Conservation (phyloP, 805 yeast species). For the Saturnispora silvae region DNA sequence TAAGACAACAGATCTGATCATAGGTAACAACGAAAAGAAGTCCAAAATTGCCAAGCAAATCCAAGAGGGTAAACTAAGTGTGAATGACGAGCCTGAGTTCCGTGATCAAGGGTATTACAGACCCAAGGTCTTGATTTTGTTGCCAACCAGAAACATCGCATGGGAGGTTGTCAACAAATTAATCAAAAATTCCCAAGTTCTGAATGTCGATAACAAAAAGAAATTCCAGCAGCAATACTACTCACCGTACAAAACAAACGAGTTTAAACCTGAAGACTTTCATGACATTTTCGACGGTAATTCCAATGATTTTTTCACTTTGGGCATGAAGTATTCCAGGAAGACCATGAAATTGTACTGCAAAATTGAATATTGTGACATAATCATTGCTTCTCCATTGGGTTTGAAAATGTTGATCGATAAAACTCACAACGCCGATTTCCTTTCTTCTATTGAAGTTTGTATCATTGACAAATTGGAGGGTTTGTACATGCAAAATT, state of each 20-base stretch:
- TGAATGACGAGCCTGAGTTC: constrained; percentile 42
- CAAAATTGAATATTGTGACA: constrained; percentile 73
- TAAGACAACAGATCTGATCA: constrained; percentile 77
- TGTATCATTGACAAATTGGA: constrained; percentile 74
- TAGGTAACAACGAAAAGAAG: constrained; percentile 62
- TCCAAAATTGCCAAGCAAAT: constrained; percentile 28
- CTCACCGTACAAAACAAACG: constrained; percentile 28
- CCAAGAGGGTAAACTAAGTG: constrained; percentile 26
- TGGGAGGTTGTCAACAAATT: constrained; percentile 56
- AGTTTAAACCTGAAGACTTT: constrained; percentile 71
- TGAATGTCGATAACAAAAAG: constrained; percentile 70
- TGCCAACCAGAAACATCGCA: constrained; percentile 79
- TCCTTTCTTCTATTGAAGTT: constrained; percentile 80
- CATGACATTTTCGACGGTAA: constrained; percentile 74
- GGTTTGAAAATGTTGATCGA: constrained; percentile 77
- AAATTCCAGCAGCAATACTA: constrained; percentile 65
- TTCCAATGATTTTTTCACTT: constrained; percentile 79
- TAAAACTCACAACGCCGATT: constrained; percentile 32
- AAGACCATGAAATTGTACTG: constrained; percentile 78
- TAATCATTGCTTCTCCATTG: constrained; percentile 83
- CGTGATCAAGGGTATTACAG: constrained; percentile 95
- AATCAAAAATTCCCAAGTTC: constrained; percentile 51
- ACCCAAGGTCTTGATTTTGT: constrained; percentile 72
- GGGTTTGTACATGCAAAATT: constrained; percentile 82
- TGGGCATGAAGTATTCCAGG: constrained; percentile 87